A percentile compares a stretch with the other conserved stretches of the same genome.
These are phyloP conservation scores for Talaromyces marneffei DNA, from an alignment of 2,329 filamentous ascomycete species.

Conservation along the genomic window DNA sequence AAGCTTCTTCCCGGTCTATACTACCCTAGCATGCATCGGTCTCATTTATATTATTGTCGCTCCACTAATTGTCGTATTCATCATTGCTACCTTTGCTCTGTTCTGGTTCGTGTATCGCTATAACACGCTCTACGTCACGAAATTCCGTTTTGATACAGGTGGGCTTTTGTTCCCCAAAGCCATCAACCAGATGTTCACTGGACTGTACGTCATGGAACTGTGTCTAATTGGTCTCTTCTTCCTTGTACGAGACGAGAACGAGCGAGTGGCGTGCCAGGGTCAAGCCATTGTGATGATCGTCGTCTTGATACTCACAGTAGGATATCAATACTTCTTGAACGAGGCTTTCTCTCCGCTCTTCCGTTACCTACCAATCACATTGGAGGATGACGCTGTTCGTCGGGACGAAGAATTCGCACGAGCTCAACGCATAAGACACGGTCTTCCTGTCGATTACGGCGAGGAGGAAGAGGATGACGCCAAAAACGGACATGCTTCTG, in stretches of 20 bases:
- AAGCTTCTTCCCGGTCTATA: conserved; percentile 90
- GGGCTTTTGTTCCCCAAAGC: conserved; percentile 86
- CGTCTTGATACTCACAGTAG: conserved; percentile 59
- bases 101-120: conserved; percentile 97
- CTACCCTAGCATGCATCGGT: conserved; percentile 89
- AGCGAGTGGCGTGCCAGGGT: conserved; percentile 56
- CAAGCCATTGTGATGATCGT: conserved; percentile 85
- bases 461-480: conserved; percentile 47
- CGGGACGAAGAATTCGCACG: conserved; percentile 83
- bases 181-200: conserved; percentile 92
- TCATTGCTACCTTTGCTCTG: conserved; percentile 82
- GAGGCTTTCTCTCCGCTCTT: conserved; percentile 77
- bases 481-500: conserved; percentile 35
- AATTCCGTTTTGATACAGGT: conserved; percentile 84
- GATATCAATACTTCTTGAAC: conserved; percentile 79
- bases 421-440: conserved; percentile 66
- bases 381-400: conserved; percentile 91
- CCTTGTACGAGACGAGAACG: conserved; percentile 57
- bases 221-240: conserved; percentile 88
- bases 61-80: conserved; percentile 86
- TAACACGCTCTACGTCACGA: conserved; percentile 89
- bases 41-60: conserved; percentile 84
- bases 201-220: conserved; percentile 90
- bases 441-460: conserved; percentile 51
- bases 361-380: conserved; percentile 83